A percentile compares a stretch with the other conserved stretches of the same genome.
Evolutionary conservation across 1,284 basidiomycete species (phyloP).

Genomic region (Vanrija humicola): DNA sequence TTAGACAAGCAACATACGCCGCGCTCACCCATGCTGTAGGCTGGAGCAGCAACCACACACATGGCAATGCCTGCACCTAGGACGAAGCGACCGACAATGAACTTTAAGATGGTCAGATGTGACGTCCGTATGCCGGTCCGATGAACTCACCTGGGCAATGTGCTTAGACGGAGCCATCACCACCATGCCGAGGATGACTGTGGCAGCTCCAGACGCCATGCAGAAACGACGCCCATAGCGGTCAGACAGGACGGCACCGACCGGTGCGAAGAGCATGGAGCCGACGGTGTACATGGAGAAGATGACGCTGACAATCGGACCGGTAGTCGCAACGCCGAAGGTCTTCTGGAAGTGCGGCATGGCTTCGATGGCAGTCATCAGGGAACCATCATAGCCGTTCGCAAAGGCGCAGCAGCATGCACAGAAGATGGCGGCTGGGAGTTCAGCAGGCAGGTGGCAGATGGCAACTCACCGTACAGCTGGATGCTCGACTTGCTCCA

Average conservation of each 20-base stretch:
- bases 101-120: neutral
- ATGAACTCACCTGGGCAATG: too few species aligned
- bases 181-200: too few species aligned
- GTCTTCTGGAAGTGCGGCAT: slow-evolving; percentile 30
- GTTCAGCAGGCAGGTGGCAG: neutral
- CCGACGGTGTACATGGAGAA: slow-evolving; percentile 32
- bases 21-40: slow-evolving; percentile 47
- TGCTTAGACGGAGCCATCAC: too few species aligned
- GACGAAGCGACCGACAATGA: slow-evolving; percentile 47
- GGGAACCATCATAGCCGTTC: slow-evolving; percentile 32
- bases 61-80: slow-evolving; percentile 44
- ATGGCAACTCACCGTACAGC: slow-evolving; percentile 22
- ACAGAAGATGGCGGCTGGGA: slow-evolving; percentile 25
- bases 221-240: too few species aligned
- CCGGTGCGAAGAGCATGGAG: slow-evolving; percentile 16
- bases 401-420: slow-evolving; percentile 33
- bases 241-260: too few species aligned
- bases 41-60: slow-evolving; percentile 54
- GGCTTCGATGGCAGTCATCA: slow-evolving; percentile 13
- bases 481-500: slow-evolving; percentile 21
- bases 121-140: neutral
- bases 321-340: slow-evolving; percentile 21
- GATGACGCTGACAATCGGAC: slow-evolving; percentile 23
- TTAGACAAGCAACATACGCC: too few species aligned
- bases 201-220: too few species aligned